Evolutionary conservation across 2,329 filamentous ascomycete genomes (phyloP), one percentile per base, ranked within the genome.

Genomic region (Cercospora canescens): DNA sequence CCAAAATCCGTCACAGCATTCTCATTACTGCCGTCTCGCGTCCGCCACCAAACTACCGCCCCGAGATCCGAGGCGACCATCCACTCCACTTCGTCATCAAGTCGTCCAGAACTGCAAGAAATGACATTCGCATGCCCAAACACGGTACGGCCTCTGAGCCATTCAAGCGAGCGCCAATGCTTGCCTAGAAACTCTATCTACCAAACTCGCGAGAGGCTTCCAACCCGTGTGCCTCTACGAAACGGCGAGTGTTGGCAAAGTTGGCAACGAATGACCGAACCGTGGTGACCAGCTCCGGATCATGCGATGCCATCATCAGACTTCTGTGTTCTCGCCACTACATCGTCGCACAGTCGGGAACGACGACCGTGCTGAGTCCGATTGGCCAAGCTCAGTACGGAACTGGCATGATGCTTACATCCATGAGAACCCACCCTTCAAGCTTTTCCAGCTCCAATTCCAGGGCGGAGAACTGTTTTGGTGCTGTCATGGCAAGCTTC

Each of bases 391-490:
- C 52, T 50, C 45, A 28, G 7, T 18, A 56, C 16, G n/a, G 35
- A 14, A 32, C 52, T 56, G 52, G 52, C 52, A 56, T 56, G 52
- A 56, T 56, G 52, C 52, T 56, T 56, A 56, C 52, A 34, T 56
- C 52, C 52, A 35, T 56, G 52, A 34, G 28, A 56, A 35, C 16
- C 28, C 30, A 35, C 28, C 18, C 8, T 35, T 34, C 52, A 56
- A 34, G 52, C 52, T 34, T 56, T 35, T 21, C 30, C 28, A 56
- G 30, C 52, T 24, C 18, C 52, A 56, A 24, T 18, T 14, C 4
- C 52, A 56, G 28, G 28, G 52, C 7, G 3, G n/a, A 21, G 12
- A 56, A 30, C 30, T 16, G 45, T 26, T 50, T 14, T 50, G 24
- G 45, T 24, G 26, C 24, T 50, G 12, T 9, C 9, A 14, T 32